phyloP scores from a whole-genome alignment of 2,329 filamentous ascomycete species.

The Arachnomyces sp. region DNA sequence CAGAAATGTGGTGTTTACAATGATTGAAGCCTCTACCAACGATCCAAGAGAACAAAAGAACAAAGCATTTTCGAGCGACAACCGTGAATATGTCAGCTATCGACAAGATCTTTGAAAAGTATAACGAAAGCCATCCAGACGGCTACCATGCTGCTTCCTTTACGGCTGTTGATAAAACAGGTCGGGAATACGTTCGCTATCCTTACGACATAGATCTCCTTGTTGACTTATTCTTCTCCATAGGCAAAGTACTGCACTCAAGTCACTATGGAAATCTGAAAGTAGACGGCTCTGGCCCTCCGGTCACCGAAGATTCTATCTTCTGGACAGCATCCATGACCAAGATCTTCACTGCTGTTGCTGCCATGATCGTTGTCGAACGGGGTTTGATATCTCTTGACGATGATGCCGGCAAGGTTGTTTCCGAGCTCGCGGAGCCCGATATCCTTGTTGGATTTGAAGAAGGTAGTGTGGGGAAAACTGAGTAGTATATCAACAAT shows the following conservation, averaged over 20 bases:
- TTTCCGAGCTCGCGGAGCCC: conserved; percentile 7
- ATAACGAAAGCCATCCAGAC: too few relatives aligned
- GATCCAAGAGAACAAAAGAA: too few relatives aligned
- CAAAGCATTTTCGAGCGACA: too few relatives aligned
- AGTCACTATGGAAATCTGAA: conserved; percentile 1
- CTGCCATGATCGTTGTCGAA: conserved; percentile 8
- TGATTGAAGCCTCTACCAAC: too few relatives aligned
- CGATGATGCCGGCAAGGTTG: conserved; percentile 7
- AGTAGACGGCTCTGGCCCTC: conserved; percentile 1
- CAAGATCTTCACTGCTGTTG: conserved; percentile 9
- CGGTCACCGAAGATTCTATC: conserved; percentile 12
- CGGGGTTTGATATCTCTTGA: conserved; percentile 9
- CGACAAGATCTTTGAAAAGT: too few relatives aligned
- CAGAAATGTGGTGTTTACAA: too few relatives aligned
- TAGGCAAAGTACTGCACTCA: background rate
- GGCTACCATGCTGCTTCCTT: too few relatives aligned
- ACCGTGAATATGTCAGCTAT: too few relatives aligned
- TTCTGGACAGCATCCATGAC: conserved; percentile 17
- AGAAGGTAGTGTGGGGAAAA: background rate
- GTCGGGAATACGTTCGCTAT: too few relatives aligned
- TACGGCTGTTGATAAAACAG: too few relatives aligned
- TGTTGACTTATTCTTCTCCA: background rate
- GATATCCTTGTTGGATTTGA: conserved; percentile 6
- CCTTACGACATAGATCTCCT: too few relatives aligned
- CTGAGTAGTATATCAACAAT: too few relatives aligned